These are phyloP conservation scores for Codiaeum variegatum DNA, from an alignment of 441 rosid genomes.

Conservation along the genomic window DNA sequence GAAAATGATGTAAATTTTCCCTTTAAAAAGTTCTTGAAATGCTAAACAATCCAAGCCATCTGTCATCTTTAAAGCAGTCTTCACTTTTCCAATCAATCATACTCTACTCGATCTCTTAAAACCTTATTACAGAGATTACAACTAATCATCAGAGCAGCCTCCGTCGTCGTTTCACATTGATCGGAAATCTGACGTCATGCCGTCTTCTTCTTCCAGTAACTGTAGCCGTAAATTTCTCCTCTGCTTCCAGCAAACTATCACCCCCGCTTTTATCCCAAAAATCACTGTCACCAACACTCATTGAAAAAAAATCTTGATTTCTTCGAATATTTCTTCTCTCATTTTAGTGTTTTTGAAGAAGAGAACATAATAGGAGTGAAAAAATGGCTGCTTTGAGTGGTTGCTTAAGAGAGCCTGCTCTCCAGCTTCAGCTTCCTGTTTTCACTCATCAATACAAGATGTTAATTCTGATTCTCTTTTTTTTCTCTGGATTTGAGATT, in stretches of 20 bases:
- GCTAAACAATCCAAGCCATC: not conserved
- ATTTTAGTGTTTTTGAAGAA: not conserved
- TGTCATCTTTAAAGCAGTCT: not conserved
- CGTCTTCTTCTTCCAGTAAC: not conserved
- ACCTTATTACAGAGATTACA: not conserved
- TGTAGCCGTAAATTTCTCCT: not conserved
- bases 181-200: constrained; percentile 28
- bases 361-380: not conserved
- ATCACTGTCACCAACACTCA: constrained; percentile 19
- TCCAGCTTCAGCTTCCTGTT: constrained; percentile 34
- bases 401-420: constrained; percentile 30
- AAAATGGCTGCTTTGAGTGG: constrained; percentile 38
- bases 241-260: constrained; percentile 4
- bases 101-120: not conserved
- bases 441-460: constrained; percentile 31
- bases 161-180: not conserved
- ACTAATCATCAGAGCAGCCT: not conserved
- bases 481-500: not conserved
- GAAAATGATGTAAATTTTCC: too few species aligned
- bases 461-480: constrained; percentile 15
- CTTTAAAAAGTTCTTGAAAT: not conserved
- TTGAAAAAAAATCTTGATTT: constrained; percentile 11
- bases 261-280: constrained; percentile 20
- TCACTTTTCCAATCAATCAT: not conserved
- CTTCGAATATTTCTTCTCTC: not conserved